Evolutionary conservation across 495 filamentous ascomycete species (phyloP), one percentile per base, ranked within the genome.

Genomic region (Penicillium diatomitis): DNA sequence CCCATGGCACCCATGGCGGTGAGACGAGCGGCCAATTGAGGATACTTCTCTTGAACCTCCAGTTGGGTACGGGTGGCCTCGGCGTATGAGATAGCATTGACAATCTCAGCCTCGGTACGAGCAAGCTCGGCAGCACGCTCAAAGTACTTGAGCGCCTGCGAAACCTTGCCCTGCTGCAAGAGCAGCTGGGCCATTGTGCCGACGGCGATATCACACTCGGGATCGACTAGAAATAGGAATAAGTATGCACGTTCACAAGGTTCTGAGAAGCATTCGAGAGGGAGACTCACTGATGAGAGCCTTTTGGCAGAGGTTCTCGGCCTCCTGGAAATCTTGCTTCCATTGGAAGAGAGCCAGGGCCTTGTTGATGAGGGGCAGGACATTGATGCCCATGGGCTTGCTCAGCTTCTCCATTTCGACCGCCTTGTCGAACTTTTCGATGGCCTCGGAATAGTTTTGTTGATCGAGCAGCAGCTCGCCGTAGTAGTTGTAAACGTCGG

Each of bases 401-500:
- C 80, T 82, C 68, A 87, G 80, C 76, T 90, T 90, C 76, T 99
- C 92, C 85, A 97, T 94, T 64, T 96, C 90, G 41, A 97, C 88
- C 0, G 94, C 92, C 41, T 81, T 92, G 63, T 99, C 92, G 60
- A 99, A 99, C 73, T 96, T 96, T 71, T 96, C 92, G 54, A 99
- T 94, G 8, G 92, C 92, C 63, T 97, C 92, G 43, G 86, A 75
- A 66, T 81, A 96, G 70, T 96, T 95, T 66, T 86, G 81, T 74
- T 99, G 92, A 72, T 99, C 92, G 20, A 99, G 81, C 27, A 99
- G 76, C n/a, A 99, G 79, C 70, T 99, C 92, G 61, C 92, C 92
- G 55, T 94, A 97, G 79, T 97, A 99, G 74, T 99, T 99, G 74
- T 97, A 99, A 3, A 99, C 92, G 63, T 99, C 92, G 4, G 92